Evolutionary conservation across 345 rosid species (phyloP), one percentile per base, ranked within the genome.

Genomic region (Isatis tinctoria): DNA sequence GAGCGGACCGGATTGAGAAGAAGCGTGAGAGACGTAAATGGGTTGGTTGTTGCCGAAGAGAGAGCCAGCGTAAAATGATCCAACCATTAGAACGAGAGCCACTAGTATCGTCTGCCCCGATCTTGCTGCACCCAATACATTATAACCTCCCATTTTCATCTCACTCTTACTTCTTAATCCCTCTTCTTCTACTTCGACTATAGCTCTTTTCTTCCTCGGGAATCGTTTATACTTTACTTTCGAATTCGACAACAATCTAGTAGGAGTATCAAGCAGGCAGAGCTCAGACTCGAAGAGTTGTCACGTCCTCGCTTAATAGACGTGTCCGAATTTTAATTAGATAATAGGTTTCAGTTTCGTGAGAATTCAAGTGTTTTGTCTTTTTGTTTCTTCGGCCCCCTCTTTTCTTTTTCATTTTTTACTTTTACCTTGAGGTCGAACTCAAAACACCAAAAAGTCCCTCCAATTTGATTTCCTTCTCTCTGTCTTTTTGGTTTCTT

Each of bases 61-160:
- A 61, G 91, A 83, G 35, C 97, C 99, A 1, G 82, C 43, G 83
- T 88, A 92, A 76, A 92, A 92, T 18, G 99, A 95, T 4, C 85
- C 97, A 47, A 77, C 72, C 88, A 88, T 87, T 24, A 95, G 73
- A 72, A 92, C 32, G 67, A 87, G 81, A n/a, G 88, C 85, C 69
- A 79, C 81, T 85, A 87, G 82, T 75, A 92, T 88, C 81, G 82
- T 74, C 83, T 85, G 86, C 69, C 88, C 92, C 12, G 96, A 84
- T 81, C 84, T 90, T 18, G 84, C 90, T 44, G 85, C 83, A 5
- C 91, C 76, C 70, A 87, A 65, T 9, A 75, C 33, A 44, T 41
- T 14, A 33, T 68, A 82, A 11, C 85, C 89, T 17, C 87, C 85
- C 98, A 91, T 93, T 35, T 47, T 16, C 35, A 45, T 58, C 59